Conservation (phyloP, 2,329 filamentous ascomycete species). For the Sclerotinia minor region DNA sequence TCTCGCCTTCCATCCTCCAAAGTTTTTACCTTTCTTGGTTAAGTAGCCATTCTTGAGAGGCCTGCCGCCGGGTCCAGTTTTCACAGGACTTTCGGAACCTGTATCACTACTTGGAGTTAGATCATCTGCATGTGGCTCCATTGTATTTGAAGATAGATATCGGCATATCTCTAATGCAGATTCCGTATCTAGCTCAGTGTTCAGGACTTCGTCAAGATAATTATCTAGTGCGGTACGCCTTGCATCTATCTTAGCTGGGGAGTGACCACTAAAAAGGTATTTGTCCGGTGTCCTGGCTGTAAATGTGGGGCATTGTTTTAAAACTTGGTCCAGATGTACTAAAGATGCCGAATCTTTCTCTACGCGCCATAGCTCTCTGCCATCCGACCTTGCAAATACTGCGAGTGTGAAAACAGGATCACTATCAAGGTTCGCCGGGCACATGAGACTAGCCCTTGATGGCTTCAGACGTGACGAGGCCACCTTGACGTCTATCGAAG, state of each 20-base stretch:
- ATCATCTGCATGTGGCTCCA: conserved; percentile 64
- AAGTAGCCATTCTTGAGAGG: conserved; percentile 84
- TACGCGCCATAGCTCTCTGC: conserved; percentile 83
- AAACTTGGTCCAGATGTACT: conserved; percentile 74
- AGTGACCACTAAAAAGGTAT: conserved; percentile 85
- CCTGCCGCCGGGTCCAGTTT: conserved; percentile 61
- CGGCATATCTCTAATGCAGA: conserved; percentile 81
- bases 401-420: conserved; percentile 93
- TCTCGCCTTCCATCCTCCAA: conserved; percentile 94
- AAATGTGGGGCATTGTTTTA: conserved; percentile 74
- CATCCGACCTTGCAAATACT: conserved; percentile 73
- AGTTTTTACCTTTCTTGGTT: conserved; percentile 97
- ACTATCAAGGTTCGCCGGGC: conserved; percentile 77
- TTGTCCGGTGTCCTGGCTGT: conserved; percentile 78
- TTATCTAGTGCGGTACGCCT: conserved; percentile 76
- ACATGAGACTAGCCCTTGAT: conserved; percentile 81
- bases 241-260: conserved; percentile 89
- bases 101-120: conserved; percentile 45
- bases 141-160: conserved; percentile 71
- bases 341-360: conserved; percentile 88
- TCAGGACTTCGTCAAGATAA: conserved; percentile 83
- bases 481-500: conserved; percentile 81
- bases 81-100: conserved; percentile 45
- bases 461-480: conserved; percentile 94
- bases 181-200: conserved; percentile 75